These are phyloP conservation scores for Pharus latifolius DNA, from an alignment of 176 grass and related monocot species.

Conservation along the genomic window DNA sequence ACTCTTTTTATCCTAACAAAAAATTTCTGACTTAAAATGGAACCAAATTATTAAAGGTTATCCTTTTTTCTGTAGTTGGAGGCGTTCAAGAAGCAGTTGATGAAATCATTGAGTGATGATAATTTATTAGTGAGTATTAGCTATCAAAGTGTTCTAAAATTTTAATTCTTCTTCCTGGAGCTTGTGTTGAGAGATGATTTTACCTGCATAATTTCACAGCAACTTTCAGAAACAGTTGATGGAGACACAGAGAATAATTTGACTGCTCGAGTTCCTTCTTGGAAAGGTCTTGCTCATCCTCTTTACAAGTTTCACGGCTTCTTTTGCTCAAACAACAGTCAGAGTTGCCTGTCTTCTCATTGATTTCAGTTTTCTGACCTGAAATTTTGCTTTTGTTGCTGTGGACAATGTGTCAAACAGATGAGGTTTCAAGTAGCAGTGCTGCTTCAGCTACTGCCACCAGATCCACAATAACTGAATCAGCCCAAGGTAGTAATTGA, in stretches of 20 bases:
- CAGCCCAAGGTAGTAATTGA: conserved; percentile 42
- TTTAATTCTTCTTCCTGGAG: neutral
- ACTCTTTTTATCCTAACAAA: too few species aligned
- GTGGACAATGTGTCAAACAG: conserved; percentile 26
- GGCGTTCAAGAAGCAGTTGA: conserved; percentile 91
- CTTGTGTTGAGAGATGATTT: conserved; percentile 5
- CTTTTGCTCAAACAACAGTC: neutral
- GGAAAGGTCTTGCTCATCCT: conserved; percentile 42
- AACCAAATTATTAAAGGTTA: neutral
- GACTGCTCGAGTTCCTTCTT: conserved; percentile 24
- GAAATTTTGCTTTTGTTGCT: neutral
- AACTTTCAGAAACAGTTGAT: conserved; percentile 51
- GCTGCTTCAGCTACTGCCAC: conserved; percentile 27
- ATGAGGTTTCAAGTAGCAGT: conserved; percentile 45
- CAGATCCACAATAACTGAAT: conserved; percentile 40
- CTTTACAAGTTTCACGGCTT: neutral
- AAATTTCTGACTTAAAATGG: too few species aligned
- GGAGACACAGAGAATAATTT: conserved; percentile 27
- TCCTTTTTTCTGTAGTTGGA: conserved; percentile 54
- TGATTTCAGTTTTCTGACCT: conserved; percentile 9
- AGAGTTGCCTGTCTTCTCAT: neutral
- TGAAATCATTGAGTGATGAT: conserved; percentile 77
- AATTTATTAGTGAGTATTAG: conserved; percentile 54
- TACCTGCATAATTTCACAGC: conserved; percentile 36
- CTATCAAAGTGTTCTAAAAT: neutral